phyloP scores from a whole-genome alignment of 441 rosid genomes.

The Metrosideros polymorpha region DNA sequence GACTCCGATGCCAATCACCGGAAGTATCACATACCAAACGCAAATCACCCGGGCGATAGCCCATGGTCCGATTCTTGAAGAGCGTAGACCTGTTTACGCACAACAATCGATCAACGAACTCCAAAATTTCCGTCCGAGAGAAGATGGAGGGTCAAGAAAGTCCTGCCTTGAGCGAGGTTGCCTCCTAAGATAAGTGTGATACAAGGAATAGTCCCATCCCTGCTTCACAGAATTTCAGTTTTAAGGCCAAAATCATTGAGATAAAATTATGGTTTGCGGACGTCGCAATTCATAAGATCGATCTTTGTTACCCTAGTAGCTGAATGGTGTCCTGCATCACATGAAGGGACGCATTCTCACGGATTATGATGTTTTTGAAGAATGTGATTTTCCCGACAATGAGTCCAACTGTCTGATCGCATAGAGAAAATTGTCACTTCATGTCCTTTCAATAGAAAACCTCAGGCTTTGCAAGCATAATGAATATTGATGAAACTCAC shows the following conservation, averaged over 20 bases:
- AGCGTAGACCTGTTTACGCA: constrained; percentile 36
- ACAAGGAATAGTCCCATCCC: constrained; percentile 81
- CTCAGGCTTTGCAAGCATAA: neutral
- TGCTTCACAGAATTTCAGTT: constrained; percentile 3
- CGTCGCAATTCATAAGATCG: neutral
- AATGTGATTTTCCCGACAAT: constrained; percentile 53
- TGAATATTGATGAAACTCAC: constrained; percentile 32
- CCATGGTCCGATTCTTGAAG: constrained; percentile 42
- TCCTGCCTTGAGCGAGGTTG: constrained; percentile 53
- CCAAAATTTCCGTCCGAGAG: neutral
- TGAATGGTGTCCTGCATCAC: constrained; percentile 67
- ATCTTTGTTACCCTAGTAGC: constrained; percentile 53
- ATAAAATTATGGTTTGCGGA: neutral
- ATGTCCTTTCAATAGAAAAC: neutral
- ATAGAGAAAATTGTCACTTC: too few relatives aligned
- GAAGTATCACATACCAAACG: too few relatives aligned
- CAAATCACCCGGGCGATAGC: too few relatives aligned
- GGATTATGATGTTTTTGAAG: constrained; percentile 64
- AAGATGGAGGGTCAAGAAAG: too few relatives aligned
- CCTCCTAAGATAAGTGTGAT: constrained; percentile 85
- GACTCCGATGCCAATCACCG: too few relatives aligned
- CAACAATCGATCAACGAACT: neutral
- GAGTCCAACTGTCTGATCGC: too few relatives aligned
- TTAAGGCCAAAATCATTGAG: neutral
- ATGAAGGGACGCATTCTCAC: constrained; percentile 56